These are phyloP conservation scores for Dissophora globulifera DNA, from an alignment of 192 early-diverging fungal genomes.

Conservation along the genomic window DNA sequence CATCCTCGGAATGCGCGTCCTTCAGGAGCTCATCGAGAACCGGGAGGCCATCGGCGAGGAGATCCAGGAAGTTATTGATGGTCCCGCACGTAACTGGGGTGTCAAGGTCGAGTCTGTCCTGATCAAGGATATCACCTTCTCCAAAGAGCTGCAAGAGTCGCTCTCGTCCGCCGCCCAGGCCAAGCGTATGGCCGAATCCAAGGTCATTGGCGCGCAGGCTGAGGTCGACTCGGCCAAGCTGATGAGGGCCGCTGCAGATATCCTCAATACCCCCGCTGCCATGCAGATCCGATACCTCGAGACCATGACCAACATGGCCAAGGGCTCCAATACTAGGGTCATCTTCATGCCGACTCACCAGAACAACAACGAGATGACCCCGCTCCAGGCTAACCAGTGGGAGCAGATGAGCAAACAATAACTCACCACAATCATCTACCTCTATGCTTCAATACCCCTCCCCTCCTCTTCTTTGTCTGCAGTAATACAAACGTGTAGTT, in stretches of 20 bases:
- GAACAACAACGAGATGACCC: conserved; percentile 15
- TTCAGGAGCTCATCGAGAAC: conserved; percentile 93
- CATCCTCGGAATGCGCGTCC: conserved; percentile 80
- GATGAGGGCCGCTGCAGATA: conserved; percentile 94
- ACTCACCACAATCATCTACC: conserved; percentile 8
- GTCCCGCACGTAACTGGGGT: conserved; percentile 81
- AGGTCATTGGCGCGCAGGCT: conserved; percentile 90
- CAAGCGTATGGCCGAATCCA: conserved; percentile 89
- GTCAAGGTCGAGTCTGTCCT: conserved; percentile 83
- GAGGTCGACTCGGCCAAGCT: conserved; percentile 89
- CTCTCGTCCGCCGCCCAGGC: conserved; percentile 90
- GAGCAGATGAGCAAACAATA: conserved; percentile 46
- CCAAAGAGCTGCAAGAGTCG: conserved; percentile 80
- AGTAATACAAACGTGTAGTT: no score
- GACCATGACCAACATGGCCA: conserved; percentile 83
- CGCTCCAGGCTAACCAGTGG: conserved; percentile 50
- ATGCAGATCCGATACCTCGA: conserved; percentile 94
- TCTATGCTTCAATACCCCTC: not conserved
- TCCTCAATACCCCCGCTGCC: conserved; percentile 84
- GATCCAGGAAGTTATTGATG: conserved; percentile 85
- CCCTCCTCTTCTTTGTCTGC: no score
- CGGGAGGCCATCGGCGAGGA: conserved; percentile 87
- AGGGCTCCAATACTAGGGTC: conserved; percentile 75
- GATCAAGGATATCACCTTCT: conserved; percentile 88
- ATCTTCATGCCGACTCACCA: conserved; percentile 70